A percentile compares a stretch with the other conserved stretches of the same genome.
Evolutionary conservation across 2,329 filamentous ascomycete species (phyloP).

Genomic region (Colletotrichum falcatum): DNA sequence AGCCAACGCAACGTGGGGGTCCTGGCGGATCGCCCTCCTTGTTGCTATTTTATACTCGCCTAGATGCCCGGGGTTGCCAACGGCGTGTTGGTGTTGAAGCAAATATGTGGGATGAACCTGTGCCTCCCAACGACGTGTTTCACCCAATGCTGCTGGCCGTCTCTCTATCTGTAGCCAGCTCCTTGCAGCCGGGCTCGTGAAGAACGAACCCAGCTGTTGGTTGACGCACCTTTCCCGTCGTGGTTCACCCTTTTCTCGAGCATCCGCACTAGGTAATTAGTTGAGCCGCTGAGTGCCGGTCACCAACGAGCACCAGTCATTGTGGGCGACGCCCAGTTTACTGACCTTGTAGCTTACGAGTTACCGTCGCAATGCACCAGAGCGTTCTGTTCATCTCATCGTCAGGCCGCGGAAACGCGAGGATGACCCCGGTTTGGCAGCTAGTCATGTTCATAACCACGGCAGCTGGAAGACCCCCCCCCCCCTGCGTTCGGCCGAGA

Average conservation of each 20-base stretch:
- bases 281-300: background rate
- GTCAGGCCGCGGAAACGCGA: background rate
- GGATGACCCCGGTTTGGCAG: background rate
- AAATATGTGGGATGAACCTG: background rate
- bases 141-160: background rate
- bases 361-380: too few species aligned
- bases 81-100: background rate
- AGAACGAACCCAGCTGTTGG: too few species aligned
- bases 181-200: background rate
- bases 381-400: background rate
- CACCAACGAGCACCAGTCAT: too few species aligned
- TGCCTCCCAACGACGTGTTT: constrained; percentile 6
- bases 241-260: background rate
- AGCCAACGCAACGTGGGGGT: constrained; percentile 30
- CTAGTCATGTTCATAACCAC: background rate
- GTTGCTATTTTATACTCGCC: background rate
- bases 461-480: background rate
- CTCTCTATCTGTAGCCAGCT: background rate
- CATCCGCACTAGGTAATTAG: too few species aligned
- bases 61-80: background rate
- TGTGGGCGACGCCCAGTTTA: background rate
- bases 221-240: background rate
- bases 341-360: background rate
- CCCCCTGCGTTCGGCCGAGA: constrained; percentile 9
- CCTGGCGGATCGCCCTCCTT: constrained; percentile 1